Evolutionary conservation across 306 rosid species (phyloP).

Genomic region (Casuarina equisetifolia): DNA sequence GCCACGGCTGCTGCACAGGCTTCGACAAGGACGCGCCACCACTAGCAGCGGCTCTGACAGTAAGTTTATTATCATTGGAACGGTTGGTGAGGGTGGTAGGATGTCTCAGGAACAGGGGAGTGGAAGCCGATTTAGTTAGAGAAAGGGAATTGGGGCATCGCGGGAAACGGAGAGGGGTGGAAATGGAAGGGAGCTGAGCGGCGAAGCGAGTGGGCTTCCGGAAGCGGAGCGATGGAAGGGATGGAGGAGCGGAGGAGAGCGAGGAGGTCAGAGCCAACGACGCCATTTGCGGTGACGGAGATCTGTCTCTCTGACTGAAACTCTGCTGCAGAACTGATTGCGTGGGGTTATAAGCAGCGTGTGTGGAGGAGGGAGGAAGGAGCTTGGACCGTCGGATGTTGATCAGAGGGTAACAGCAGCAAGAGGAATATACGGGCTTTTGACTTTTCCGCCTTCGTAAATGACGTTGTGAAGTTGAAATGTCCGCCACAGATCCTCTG

Average conservation of each 20-base stretch:
- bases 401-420: constrained; percentile 31
- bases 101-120: not conserved
- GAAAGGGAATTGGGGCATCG: not conserved
- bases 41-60: constrained; percentile 43
- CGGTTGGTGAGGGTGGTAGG: too few species aligned
- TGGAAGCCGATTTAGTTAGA: not conserved
- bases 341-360: not conserved
- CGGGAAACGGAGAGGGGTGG: not conserved
- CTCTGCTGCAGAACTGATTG: not conserved
- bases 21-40: constrained; percentile 8
- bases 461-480: constrained; percentile 30
- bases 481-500: constrained; percentile 17
- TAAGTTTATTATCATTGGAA: not conserved
- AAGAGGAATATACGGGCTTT: constrained; percentile 33
- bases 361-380: not conserved
- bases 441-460: constrained; percentile 40
- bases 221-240: constrained; percentile 59
- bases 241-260: not conserved
- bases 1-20: constrained; percentile 65
- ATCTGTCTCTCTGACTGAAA: not conserved
- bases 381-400: constrained; percentile 42
- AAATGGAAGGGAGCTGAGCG: constrained; percentile 1
- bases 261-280: constrained; percentile 62
- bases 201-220: constrained; percentile 20
- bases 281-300: constrained; percentile 57